Percentiles rank a stretch among this genome's conserved stretches.
phyloP scores from a whole-genome alignment of 495 filamentous ascomycete genomes.

The Daldinia caldariorum region DNA sequence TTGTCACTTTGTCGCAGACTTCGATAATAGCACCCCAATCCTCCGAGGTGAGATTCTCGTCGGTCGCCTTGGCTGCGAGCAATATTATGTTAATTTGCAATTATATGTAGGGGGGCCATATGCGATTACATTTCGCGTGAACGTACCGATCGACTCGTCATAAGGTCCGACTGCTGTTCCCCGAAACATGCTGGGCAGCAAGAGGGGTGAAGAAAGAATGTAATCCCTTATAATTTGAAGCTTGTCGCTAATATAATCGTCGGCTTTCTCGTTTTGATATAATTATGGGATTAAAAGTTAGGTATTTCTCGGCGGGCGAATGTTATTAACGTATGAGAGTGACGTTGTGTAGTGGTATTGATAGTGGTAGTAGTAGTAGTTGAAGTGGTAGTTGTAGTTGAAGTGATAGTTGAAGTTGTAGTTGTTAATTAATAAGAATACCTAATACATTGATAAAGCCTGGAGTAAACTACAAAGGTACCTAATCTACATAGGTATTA shows the following conservation, averaged over 20 bases:
- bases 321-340: constrained; percentile 14
- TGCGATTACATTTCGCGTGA: constrained; percentile 35
- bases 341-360: constrained; percentile 7
- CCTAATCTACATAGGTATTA: too few species aligned
- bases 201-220: constrained; percentile 13
- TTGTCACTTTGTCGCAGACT: constrained; percentile 90
- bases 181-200: constrained; percentile 59
- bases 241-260: constrained; percentile 4
- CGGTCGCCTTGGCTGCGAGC: constrained; percentile 88
- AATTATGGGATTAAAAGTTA: not conserved
- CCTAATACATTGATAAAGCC: not conserved
- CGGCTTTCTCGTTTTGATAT: not conserved
- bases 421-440: constrained; percentile 2
- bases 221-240: constrained; percentile 7
- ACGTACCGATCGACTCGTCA: constrained; percentile 61
- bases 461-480: not conserved
- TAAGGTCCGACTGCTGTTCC: constrained; percentile 61
- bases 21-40: constrained; percentile 99
- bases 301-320: constrained; percentile 1
- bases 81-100: constrained; percentile 16
- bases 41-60: constrained; percentile 97
- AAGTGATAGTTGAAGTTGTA: constrained; percentile 7
- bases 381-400: constrained; percentile 2
- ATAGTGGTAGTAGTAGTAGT: not conserved
- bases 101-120: constrained; percentile 14